Evolutionary conservation across 805 yeast genomes (phyloP), one percentile per base, ranked within the genome.

Genomic region (Suhomyces canberraensis): DNA sequence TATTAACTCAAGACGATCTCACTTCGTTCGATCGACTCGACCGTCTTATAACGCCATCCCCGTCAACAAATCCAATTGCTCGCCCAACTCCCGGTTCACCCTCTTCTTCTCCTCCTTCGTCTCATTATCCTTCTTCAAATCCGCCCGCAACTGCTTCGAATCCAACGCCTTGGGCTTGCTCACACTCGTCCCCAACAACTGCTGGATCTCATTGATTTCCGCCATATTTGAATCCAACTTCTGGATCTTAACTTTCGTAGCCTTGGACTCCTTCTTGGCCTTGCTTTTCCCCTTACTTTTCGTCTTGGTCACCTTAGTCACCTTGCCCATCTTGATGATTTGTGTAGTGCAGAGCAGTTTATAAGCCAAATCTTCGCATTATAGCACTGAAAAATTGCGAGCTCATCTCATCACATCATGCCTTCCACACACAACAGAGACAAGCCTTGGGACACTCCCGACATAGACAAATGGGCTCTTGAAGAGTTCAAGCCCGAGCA

Each of bases 371-470:
- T n/a, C n/a, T n/a, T n/a, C n/a, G n/a, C n/a, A n/a, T n/a, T n/a
- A n/a, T n/a, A n/a, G n/a, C n/a, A n/a, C n/a, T n/a, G n/a, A n/a
- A n/a, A n/a, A n/a, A n/a, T n/a, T n/a, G n/a, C n/a, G n/a, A n/a
- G n/a, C n/a, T n/a, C n/a, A 32, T 32, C 35, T 16, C 35, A 33
- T 27, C 30, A 19, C 31, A 52, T 45, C 29, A 91, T 91, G 98
- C 88, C 84, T 16, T 87, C 96, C 2, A 87, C 95, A 31, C 90
- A 91, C 61, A 87, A 93, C 61, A 82, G 80, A 55, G 98, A 93
- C 52, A 91, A 91, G 63, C 98, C 98, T 36, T 90, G 98, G 98
- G 98, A 90, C 58, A 90, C 96, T 8, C 87, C 84, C 15, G 96
- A 89, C 50, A 81, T 90, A 40, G 95, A 90, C 59, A 90, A 91